A percentile compares a stretch with the other conserved stretches of the same genome.
phyloP scores from a whole-genome alignment of 2,329 filamentous ascomycete species.

The Cladosporium sp. region DNA sequence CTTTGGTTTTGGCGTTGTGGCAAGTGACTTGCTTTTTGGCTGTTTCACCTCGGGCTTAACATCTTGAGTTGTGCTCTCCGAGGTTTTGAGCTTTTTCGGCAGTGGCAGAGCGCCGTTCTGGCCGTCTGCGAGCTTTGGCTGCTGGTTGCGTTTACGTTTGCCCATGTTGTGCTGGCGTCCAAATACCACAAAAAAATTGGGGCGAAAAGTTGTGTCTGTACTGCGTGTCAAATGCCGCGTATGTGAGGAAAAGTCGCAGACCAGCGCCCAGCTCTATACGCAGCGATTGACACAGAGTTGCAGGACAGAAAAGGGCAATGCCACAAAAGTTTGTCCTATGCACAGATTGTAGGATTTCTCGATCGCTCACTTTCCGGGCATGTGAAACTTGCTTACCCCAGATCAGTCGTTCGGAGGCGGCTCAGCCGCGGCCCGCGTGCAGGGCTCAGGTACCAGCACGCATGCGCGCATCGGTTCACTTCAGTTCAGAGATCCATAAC shows the following conservation, averaged over 20 bases:
- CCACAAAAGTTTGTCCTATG: not conserved
- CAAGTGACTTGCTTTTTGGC: not conserved
- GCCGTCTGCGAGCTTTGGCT: not conserved
- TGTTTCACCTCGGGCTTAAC: not conserved
- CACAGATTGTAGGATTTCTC: no score
- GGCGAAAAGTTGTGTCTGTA: not conserved
- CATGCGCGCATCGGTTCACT: no score
- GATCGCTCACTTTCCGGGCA: no score
- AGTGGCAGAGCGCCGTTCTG: not conserved
- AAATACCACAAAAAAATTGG: not conserved
- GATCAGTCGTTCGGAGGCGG: no score
- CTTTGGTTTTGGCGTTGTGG: not conserved
- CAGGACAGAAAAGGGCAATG: not conserved
- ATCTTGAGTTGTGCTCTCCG: not conserved
- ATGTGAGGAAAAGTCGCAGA: no score
- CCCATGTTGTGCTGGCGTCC: not conserved
- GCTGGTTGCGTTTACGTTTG: conserved; percentile 9
- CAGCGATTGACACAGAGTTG: not conserved
- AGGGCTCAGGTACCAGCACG: no score
- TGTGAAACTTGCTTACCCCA: no score
- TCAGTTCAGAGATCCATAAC: no score
- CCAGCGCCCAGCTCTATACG: no score
- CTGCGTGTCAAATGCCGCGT: not conserved
- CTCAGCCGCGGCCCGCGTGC: no score
- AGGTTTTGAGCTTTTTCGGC: not conserved